A percentile compares a stretch with the other conserved stretches of the same genome.
Evolutionary conservation across 176 grass and related monocot species (phyloP).

Genomic region (Aegilops umbellulata): DNA sequence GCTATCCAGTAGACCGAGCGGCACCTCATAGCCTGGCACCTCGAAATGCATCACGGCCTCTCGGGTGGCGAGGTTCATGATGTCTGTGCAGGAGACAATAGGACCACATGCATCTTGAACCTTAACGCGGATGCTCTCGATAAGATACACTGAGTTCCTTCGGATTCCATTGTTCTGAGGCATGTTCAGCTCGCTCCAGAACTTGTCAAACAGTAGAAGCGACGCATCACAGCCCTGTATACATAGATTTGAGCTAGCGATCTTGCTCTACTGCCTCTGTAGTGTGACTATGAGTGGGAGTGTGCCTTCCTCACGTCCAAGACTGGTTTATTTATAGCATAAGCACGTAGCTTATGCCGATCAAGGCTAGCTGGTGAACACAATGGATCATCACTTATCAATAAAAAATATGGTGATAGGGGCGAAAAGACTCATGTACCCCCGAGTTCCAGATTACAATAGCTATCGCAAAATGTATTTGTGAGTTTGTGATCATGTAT

Average conservation of each 20-base stretch:
- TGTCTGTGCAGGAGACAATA: constrained; percentile 47
- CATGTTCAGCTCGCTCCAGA: not conserved
- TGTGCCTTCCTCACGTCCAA: too few relatives aligned
- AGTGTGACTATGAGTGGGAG: too few relatives aligned
- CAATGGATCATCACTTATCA: too few relatives aligned
- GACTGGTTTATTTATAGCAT: too few relatives aligned
- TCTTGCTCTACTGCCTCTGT: too few relatives aligned
- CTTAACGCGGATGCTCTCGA: constrained; percentile 29
- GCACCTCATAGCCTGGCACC: not conserved
- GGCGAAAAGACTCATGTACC: too few relatives aligned
- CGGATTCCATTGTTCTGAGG: not conserved
- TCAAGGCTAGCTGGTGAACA: too few relatives aligned
- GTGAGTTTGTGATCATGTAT: too few relatives aligned
- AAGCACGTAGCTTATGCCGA: too few relatives aligned
- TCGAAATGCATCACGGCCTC: not conserved
- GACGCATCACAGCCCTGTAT: not conserved
- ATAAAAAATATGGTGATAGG: too few relatives aligned
- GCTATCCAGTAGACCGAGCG: not conserved
- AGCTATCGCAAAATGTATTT: too few relatives aligned
- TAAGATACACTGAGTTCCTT: not conserved
- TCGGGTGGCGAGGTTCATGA: constrained; percentile 36
- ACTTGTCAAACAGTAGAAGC: not conserved
- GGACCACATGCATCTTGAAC: constrained; percentile 19
- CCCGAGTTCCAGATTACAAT: too few relatives aligned
- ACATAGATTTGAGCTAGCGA: not conserved